These are phyloP conservation scores for Eimeria nieschulzi DNA, from an alignment of 169 alveolate genomes.

Conservation along the genomic window DNA sequence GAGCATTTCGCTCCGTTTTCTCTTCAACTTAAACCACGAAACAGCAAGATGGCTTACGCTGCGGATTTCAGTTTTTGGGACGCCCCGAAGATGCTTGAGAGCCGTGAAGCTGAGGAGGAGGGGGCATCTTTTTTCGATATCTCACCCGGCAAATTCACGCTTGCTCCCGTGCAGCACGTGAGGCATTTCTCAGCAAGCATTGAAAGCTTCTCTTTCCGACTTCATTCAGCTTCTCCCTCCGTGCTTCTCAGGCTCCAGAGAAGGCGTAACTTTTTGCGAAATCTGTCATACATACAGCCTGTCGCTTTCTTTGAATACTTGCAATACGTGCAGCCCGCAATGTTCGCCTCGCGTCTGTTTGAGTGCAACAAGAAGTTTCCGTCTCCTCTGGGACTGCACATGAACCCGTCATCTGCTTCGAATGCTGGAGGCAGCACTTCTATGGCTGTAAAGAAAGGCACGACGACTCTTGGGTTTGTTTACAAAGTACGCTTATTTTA, in stretches of 20 bases:
- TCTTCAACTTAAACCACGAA: too few species aligned
- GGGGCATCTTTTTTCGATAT: not conserved
- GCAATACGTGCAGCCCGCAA: slow-evolving; percentile 41
- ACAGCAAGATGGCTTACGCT: not conserved
- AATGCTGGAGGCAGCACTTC: not conserved
- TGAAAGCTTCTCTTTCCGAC: not conserved
- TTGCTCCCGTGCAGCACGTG: slow-evolving; percentile 19
- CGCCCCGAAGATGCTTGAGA: not conserved
- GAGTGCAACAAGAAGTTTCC: not conserved
- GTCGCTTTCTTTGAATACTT: not conserved
- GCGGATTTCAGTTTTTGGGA: slow-evolving; percentile 12
- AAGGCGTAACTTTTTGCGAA: not conserved
- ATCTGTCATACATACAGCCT: too few species aligned
- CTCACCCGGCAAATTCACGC: not conserved
- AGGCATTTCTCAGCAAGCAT: not conserved
- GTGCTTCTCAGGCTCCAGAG: not conserved
- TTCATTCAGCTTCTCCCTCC: not conserved
- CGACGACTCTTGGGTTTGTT: slow-evolving; percentile 97
- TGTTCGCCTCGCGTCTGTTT: slow-evolving; percentile 31
- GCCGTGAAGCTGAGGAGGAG: not conserved
- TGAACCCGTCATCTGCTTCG: slow-evolving; percentile 26
- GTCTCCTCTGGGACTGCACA: slow-evolving; percentile 9
- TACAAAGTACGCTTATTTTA: slow-evolving; percentile 75
- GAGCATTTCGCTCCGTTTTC: too few species aligned
- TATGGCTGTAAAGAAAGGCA: slow-evolving; percentile 90